Conservation (phyloP, 768 basidiomycete genomes). For the Udeniomyces megalosporus region DNA sequence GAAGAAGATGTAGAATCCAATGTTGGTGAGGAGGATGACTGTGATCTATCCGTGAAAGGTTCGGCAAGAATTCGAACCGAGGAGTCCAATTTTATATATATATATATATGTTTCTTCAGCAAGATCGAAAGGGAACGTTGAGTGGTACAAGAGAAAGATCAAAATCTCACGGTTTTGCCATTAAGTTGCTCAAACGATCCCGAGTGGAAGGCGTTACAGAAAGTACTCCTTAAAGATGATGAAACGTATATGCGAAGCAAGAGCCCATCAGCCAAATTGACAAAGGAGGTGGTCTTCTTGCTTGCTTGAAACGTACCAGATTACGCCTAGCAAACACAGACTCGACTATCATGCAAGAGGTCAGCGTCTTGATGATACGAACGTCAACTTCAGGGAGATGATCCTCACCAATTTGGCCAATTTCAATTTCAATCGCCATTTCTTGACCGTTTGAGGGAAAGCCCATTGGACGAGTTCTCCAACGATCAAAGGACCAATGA, state of each 20-base stretch:
- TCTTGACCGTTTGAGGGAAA: constrained; percentile 21
- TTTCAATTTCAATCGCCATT: constrained; percentile 16
- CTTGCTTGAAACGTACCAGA: constrained; percentile 23
- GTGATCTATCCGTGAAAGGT: too few relatives aligned
- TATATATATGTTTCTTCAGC: too few relatives aligned
- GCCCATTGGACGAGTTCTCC: constrained; percentile 24
- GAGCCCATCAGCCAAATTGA: too few relatives aligned
- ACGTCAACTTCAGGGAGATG: too few relatives aligned
- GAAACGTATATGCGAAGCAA: too few relatives aligned
- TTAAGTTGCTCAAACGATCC: constrained; percentile 22
- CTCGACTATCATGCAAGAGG: too few relatives aligned
- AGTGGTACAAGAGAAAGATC: too few relatives aligned
- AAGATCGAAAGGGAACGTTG: too few relatives aligned
- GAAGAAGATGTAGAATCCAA: constrained; percentile 14
- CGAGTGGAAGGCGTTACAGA: constrained; percentile 20
- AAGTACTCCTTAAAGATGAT: constrained; percentile 18
- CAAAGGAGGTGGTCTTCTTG: neutral
- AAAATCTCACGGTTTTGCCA: constrained; percentile 1
- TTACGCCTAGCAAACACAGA: constrained; percentile 22
- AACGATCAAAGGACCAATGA: constrained; percentile 25
- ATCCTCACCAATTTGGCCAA: too few relatives aligned
- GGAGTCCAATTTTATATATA: too few relatives aligned
- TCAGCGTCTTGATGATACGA: too few relatives aligned
- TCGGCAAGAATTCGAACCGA: too few relatives aligned
- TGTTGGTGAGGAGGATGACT: constrained; percentile 11